These are phyloP conservation scores for Geranomyces variabilis DNA, from an alignment of 192 early-diverging fungal species.

Conservation along the genomic window DNA sequence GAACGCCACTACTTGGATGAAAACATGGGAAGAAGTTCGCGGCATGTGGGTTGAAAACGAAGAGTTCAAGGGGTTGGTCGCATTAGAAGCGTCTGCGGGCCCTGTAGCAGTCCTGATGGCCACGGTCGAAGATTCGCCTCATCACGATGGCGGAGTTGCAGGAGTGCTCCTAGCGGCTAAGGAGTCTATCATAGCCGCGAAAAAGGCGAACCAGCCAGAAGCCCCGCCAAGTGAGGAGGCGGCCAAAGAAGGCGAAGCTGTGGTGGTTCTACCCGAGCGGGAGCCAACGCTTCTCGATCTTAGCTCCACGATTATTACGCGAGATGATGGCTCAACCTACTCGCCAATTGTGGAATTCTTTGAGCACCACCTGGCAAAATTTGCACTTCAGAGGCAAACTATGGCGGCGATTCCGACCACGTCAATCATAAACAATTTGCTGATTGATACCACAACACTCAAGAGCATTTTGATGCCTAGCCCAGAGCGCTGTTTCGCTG, in stretches of 20 bases:
- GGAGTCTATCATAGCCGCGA: constrained; percentile 4
- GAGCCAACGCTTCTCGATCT: constrained; percentile 39
- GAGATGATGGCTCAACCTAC: constrained; percentile 39
- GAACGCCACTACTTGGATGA: constrained; percentile 55
- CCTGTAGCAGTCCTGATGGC: constrained; percentile 48
- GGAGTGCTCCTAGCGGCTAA: constrained; percentile 11
- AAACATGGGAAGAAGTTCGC: constrained; percentile 51
- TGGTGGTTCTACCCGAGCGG: neutral
- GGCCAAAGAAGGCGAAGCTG: constrained; percentile 4
- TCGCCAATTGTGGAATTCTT: constrained; percentile 59
- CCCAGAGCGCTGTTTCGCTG: constrained; percentile 62
- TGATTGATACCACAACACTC: constrained; percentile 55
- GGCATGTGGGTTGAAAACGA: constrained; percentile 66
- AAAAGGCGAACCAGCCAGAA: neutral
- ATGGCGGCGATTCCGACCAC: constrained; percentile 50
- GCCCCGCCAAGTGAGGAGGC: constrained; percentile 1
- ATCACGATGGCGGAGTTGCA: constrained; percentile 39
- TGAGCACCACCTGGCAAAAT: constrained; percentile 48
- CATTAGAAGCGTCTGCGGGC: constrained; percentile 44
- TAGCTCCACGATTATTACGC: constrained; percentile 35
- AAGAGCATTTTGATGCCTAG: constrained; percentile 61
- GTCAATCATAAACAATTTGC: constrained; percentile 56
- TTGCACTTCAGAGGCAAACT: constrained; percentile 46
- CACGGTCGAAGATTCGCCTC: constrained; percentile 17
- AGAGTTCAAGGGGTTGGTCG: constrained; percentile 42